Base-by-base conservation (phyloP, 805 yeast genomes). In the Saturnispora besseyi region DNA sequence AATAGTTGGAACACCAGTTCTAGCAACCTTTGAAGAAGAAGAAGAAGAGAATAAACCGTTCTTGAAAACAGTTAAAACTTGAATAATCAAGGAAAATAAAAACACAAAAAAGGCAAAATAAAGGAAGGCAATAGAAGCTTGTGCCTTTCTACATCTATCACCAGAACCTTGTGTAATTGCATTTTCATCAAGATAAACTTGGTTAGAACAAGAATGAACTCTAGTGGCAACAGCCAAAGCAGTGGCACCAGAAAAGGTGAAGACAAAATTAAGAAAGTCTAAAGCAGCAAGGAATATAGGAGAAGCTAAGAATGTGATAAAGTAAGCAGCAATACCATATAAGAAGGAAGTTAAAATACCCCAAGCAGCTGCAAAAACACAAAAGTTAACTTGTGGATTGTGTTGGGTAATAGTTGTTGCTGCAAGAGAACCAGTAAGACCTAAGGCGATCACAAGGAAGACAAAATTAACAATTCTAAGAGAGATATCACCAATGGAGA, bases 111-210 rank as follows among this genome's bases (percentile, higher is more conserved):
- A 81, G 51, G 93, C 77, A 69, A 93, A 82, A 84, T 80, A 93
- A 63, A 85, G 76, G 81, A 87, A 86, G 47, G 90, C 89, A 59
- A 74, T 76, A 18, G 84, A 67, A 55, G 88, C 88, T 77, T 93
- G 98, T 50, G 95, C 89, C 74, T 87, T 83, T 77, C 97, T 87
- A 75, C 99, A 93, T 76, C 98, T 82, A 63, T 80, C 86, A 22
- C 72, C 62, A 41, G 82, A 75, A 58, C 95, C 95, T 73, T 87
- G 87, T 53, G 86, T 69, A 59, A 87, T 77, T 54, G 68, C 68
- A 78, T 91, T 91, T 57, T 59, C 45, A 59, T 79, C 73, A 57
- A 89, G 53, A 76, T 87, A 89, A 50, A 40, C 52, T 54, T 72
- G 57, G 80, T 88, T 84, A 59, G 73, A 53, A 77, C 99, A 91